Evolutionary conservation across 257 asterid genomes (phyloP), one percentile per base, ranked within the genome.

Genomic region (Primulina eburnea): DNA sequence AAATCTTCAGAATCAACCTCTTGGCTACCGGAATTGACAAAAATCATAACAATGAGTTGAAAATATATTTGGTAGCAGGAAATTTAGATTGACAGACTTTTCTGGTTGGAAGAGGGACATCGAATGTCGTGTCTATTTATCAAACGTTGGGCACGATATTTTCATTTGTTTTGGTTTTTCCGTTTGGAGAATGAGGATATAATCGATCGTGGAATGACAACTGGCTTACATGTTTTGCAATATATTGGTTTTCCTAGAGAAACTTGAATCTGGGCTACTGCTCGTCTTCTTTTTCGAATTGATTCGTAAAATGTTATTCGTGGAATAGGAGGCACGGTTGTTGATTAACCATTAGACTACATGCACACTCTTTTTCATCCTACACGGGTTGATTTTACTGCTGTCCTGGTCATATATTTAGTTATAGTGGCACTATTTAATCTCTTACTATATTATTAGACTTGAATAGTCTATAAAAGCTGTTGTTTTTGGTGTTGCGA

Each of bases 1-100:
- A 69, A 86, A 78, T 77, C 97, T 93, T 72, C 97, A 90, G 83
- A 80, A 63, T 59, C 93, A 86, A 56, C 81, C 78, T 47, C 78
- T 20, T 55, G 90, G 84, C 3, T 75, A 71, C 73, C 82, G 79
- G 53, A 71, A 67, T 68, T 80, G 79, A 77, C 70, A 28, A 32
- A 55, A 5, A 17, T 50, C 57, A 29, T 18, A 14, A n/a, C 53
- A 55, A 56, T 10, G 34, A 50, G 26, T 60, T 30, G 68, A 37
- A 26, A 16, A 11, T 64, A 17, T 16, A 50, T 34, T 37, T 4
- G 20, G 37, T 16, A n/a, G 53, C 7, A 6, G 50, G 14, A 12
- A 34, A 43, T 43, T 63, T 26, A 8, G 17, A 8, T 18, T 5
- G 8, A 34, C 28, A 9, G 8, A 12, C 5, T 62, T 47, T n/a